These are phyloP conservation scores for Ensete glaucum DNA, from an alignment of 176 grass and related monocot species.

Conservation along the genomic window DNA sequence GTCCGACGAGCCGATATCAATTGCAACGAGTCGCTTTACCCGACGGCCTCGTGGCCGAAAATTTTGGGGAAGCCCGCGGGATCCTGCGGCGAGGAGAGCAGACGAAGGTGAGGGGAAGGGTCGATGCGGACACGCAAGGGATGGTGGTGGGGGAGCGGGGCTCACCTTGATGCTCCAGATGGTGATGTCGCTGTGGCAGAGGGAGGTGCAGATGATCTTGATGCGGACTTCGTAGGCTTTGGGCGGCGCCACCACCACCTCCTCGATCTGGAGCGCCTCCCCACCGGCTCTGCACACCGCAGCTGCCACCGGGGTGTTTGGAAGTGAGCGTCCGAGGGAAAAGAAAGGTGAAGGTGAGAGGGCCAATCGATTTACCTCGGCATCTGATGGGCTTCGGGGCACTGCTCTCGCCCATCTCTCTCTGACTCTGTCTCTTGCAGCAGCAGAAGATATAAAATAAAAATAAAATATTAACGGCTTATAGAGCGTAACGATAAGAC, in stretches of 20 bases:
- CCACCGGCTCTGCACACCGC: slow-evolving; percentile 66
- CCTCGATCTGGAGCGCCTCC: slow-evolving; percentile 57
- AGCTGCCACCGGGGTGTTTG: slow-evolving; percentile 25
- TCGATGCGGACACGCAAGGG: not conserved
- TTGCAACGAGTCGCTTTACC: slow-evolving; percentile 16
- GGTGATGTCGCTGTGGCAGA: slow-evolving; percentile 81
- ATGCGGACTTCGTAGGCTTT: slow-evolving; percentile 53
- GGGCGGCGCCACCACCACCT: slow-evolving; percentile 69
- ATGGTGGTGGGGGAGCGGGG: not conserved
- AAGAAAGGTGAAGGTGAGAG: not conserved
- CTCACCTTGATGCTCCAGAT: slow-evolving; percentile 71
- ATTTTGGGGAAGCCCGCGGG: slow-evolving; percentile 50
- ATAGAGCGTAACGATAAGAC: too few species aligned
- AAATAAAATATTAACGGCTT: too few species aligned
- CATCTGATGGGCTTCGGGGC: slow-evolving; percentile 50
- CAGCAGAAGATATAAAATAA: too few species aligned
- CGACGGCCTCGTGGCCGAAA: slow-evolving; percentile 79
- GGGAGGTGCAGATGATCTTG: slow-evolving; percentile 69
- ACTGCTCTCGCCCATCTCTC: slow-evolving; percentile 1
- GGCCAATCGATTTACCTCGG: slow-evolving; percentile 22
- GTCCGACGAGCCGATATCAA: not conserved
- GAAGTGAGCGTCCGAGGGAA: not conserved
- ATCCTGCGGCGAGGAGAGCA: slow-evolving; percentile 26
- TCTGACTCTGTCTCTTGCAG: too few species aligned
- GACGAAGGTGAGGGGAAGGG: not conserved